phyloP scores from a whole-genome alignment of 1,284 basidiomycete species.

The Ganoderma resinaceum region DNA sequence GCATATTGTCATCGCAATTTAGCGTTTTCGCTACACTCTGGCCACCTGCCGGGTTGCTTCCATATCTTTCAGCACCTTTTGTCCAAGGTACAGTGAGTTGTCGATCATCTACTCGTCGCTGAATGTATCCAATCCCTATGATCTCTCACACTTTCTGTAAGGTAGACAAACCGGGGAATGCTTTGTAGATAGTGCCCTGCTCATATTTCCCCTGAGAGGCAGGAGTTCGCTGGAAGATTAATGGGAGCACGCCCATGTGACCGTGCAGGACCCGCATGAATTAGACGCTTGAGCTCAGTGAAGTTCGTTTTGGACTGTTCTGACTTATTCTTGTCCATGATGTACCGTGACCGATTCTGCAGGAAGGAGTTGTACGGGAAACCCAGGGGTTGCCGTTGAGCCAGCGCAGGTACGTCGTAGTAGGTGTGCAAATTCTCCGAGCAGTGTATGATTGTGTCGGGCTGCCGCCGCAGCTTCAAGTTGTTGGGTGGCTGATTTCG shows the following conservation, averaged over 20 bases:
- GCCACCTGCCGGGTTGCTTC: not conserved
- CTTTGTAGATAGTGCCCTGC: not conserved
- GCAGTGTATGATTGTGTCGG: not conserved
- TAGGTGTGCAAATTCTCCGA: not conserved
- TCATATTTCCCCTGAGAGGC: not conserved
- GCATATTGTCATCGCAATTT: not conserved
- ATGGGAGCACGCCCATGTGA: constrained; percentile 27
- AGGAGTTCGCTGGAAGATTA: not conserved
- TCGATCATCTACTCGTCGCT: too few relatives aligned
- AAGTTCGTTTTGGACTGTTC: not conserved
- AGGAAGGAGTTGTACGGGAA: not conserved
- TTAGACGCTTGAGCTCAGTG: constrained; percentile 20
- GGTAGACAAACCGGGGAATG: not conserved
- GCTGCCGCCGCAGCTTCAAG: not conserved
- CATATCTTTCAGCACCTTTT: not conserved
- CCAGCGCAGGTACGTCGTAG: not conserved
- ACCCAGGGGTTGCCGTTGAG: not conserved
- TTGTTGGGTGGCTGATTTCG: not conserved
- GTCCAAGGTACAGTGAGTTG: not conserved
- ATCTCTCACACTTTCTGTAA: not conserved
- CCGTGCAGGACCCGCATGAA: constrained; percentile 24
- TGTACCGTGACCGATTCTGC: not conserved
- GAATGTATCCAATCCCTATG: not conserved
- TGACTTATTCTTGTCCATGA: not conserved
- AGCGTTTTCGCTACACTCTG: not conserved